Conservation (phyloP, 2,329 filamentous ascomycete genomes). For the Penicillium sp. region DNA sequence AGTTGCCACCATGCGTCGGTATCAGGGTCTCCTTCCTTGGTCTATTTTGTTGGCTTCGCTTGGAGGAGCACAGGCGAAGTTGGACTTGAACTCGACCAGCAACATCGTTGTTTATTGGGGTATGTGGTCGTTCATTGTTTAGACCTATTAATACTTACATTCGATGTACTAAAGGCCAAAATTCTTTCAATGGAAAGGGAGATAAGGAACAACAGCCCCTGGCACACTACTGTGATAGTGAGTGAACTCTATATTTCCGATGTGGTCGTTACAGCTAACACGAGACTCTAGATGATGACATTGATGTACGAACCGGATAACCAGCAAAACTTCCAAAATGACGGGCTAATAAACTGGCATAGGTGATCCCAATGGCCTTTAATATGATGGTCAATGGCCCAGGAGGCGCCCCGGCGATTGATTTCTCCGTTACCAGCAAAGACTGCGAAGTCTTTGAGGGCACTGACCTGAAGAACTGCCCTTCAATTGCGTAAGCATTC, state of each 20-base stretch:
- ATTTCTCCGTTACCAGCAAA: constrained; percentile 64
- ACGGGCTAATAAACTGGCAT: constrained; percentile 7
- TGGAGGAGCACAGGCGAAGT: constrained; percentile 35
- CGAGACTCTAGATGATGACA: constrained; percentile 18
- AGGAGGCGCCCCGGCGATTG: constrained; percentile 51
- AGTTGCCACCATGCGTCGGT: constrained; percentile 19
- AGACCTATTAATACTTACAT: background rate
- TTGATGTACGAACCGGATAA: constrained; percentile 12
- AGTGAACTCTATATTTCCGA: constrained; percentile 19
- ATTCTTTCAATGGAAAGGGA: constrained; percentile 53
- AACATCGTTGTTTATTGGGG: constrained; percentile 68
- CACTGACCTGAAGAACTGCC: constrained; percentile 59
- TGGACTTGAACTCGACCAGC: constrained; percentile 44
- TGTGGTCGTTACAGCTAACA: constrained; percentile 10
- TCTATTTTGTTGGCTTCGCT: constrained; percentile 30
- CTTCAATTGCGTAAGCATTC: constrained; percentile 58
- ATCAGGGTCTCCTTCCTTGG: constrained; percentile 23
- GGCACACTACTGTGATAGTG: constrained; percentile 58
- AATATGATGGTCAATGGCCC: constrained; percentile 55
- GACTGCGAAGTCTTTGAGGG: constrained; percentile 59
- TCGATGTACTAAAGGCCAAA: constrained; percentile 49
- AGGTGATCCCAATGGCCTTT: constrained; percentile 65
- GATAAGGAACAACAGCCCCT: constrained; percentile 53
- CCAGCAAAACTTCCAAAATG: fast-evolving
- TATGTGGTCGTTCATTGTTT: constrained; percentile 8